Conservation (phyloP, 73 alveolate genomes). For the Paramecium octaurelia region DNA sequence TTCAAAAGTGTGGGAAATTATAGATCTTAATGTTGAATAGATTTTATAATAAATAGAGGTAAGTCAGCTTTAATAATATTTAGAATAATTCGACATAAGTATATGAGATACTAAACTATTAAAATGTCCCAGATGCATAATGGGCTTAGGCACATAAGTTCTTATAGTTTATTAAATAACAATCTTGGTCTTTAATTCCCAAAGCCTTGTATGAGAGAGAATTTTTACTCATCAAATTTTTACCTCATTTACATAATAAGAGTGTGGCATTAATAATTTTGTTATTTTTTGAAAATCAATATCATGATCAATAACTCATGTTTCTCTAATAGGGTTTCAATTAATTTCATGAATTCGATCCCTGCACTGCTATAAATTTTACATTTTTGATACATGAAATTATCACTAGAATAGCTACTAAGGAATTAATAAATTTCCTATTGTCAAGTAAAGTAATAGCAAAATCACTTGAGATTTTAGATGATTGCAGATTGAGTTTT, state of each 20-base stretch:
- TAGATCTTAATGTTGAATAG: background rate
- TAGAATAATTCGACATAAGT: background rate
- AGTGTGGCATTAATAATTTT: background rate
- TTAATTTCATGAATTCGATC: background rate
- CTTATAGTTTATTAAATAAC: background rate
- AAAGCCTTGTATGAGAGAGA: background rate
- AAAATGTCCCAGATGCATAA: background rate
- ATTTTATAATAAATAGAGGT: background rate
- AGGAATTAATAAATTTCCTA: background rate
- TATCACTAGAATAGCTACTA: background rate
- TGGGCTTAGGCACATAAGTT: background rate
- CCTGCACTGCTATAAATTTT: background rate
- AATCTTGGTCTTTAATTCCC: background rate
- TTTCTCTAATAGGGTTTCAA: background rate
- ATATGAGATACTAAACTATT: background rate
- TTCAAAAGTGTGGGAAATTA: background rate
- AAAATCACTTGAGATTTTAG: background rate
- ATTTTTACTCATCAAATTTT: background rate
- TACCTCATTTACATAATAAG: background rate
- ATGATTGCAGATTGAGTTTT: background rate
- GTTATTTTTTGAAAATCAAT: background rate
- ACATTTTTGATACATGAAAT: slow-evolving; percentile 17
- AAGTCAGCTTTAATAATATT: background rate
- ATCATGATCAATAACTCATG: background rate
- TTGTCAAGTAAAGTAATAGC: background rate